These are phyloP conservation scores for Saturnispora bothae DNA, from an alignment of 805 yeast species.

Conservation along the genomic window DNA sequence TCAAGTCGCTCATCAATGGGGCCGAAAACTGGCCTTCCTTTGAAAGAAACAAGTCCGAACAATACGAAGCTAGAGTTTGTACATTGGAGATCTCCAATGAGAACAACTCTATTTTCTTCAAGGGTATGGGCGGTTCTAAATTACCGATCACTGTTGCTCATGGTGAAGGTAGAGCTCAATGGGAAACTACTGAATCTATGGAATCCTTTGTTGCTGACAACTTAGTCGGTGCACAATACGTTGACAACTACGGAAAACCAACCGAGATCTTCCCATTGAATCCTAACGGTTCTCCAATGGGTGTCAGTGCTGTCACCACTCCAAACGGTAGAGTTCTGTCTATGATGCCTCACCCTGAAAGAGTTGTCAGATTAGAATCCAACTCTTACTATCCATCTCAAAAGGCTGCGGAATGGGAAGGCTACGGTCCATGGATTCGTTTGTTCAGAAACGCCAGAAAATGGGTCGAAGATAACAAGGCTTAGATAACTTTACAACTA, in stretches of 20 bases:
- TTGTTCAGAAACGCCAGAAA: constrained; percentile 85
- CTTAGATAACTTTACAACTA: too few relatives aligned
- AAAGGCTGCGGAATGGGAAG: constrained; percentile 57
- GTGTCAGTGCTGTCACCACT: constrained; percentile 84
- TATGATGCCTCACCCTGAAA: constrained; percentile 99
- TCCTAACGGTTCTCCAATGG: constrained; percentile 92
- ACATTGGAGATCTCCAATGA: constrained; percentile 62
- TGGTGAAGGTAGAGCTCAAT: constrained; percentile 92
- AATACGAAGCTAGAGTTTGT: constrained; percentile 89
- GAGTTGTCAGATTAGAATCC: constrained; percentile 77
- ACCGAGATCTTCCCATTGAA: constrained; percentile 85
- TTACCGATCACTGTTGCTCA: constrained; percentile 97
- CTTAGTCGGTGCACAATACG: constrained; percentile 63
- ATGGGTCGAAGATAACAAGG: constrained; percentile 53
- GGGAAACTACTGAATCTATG: constrained; percentile 34
- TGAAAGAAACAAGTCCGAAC: constrained; percentile 85
- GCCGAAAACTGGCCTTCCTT: constrained; percentile 93
- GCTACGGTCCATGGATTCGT: constrained; percentile 91
- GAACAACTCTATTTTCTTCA: constrained; percentile 56
- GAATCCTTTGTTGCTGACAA: constrained; percentile 40
- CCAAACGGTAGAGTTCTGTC: constrained; percentile 94
- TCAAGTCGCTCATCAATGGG: constrained; percentile 84
- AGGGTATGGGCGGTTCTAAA: constrained; percentile 86
- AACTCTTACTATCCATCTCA: constrained; percentile 80
- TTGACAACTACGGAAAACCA: constrained; percentile 81